A percentile compares a stretch with the other conserved stretches of the same genome.
These are phyloP conservation scores for Takakia lepidozioides DNA, from an alignment of 225 moss, liverwort and hornwort genomes.

Conservation along the genomic window DNA sequence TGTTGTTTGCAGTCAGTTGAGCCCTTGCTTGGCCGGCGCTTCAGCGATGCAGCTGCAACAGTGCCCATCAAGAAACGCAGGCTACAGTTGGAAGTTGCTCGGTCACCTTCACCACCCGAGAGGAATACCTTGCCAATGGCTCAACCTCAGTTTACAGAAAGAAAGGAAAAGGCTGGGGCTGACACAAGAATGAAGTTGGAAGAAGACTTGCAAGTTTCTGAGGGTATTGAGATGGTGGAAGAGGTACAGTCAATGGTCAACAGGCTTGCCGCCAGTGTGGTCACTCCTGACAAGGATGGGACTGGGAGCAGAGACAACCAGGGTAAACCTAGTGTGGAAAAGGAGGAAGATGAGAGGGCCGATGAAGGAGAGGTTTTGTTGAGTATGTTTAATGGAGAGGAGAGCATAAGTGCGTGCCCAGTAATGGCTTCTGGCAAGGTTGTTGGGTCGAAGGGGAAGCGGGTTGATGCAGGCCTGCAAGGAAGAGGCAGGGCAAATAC, in stretches of 20 bases:
- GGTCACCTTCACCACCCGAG: conserved; percentile 83
- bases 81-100: conserved; percentile 74
- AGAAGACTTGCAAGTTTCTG: conserved; percentile 19
- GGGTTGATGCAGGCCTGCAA: not conserved
- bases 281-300: too few species aligned
- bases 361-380: not conserved
- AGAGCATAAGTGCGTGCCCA: conserved; percentile 4
- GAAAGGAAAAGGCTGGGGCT: conserved; percentile 25
- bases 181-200: conserved; percentile 16
- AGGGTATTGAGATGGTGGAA: conserved; percentile 50
- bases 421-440: conserved; percentile 5
- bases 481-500: not conserved
- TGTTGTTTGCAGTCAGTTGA: conserved; percentile 37
- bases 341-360: not conserved
- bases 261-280: conserved; percentile 13
- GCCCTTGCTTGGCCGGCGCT: conserved; percentile 74
- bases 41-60: conserved; percentile 85
- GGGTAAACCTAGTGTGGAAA: conserved; percentile 10
- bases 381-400: not conserved
- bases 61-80: conserved; percentile 99
- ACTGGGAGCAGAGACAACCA: conserved; percentile 3
- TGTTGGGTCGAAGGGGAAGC: conserved; percentile 1
- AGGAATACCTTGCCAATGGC: conserved; percentile 25
- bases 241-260: conserved; percentile 18
- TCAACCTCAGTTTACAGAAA: conserved; percentile 18